phyloP scores from a whole-genome alignment of 345 rosid species.

The Excoecaria cochinchinensis region DNA sequence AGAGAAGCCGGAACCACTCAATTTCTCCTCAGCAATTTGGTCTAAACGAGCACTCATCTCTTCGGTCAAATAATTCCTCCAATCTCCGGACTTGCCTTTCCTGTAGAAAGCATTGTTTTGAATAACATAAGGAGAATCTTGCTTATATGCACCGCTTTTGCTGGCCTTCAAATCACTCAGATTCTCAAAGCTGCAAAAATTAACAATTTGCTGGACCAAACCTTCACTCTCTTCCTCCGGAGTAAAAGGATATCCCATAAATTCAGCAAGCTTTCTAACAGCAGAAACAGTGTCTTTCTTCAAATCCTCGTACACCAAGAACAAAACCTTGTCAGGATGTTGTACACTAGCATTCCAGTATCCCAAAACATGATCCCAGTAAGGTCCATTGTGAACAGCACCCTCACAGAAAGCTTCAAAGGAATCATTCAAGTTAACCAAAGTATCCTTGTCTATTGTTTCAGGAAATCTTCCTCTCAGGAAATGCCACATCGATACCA shows the following conservation, averaged over 20 bases:
- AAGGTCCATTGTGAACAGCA: not conserved
- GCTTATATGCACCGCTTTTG: not conserved
- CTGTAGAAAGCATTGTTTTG: not conserved
- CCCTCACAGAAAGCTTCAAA: not conserved
- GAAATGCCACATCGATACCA: constrained; percentile 5
- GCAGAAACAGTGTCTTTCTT: not conserved
- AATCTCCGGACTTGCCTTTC: constrained; percentile 1
- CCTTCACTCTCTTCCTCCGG: not conserved
- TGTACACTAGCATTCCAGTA: not conserved
- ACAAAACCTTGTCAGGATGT: not conserved
- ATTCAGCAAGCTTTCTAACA: not conserved
- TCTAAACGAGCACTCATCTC: constrained; percentile 14
- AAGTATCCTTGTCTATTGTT: not conserved
- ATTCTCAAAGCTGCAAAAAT: constrained; percentile 6
- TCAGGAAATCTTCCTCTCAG: not conserved
- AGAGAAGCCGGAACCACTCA: constrained; percentile 5
- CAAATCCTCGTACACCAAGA: constrained; percentile 1
- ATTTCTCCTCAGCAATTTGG: not conserved
- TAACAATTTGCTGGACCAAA: not conserved
- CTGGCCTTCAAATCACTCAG: not conserved
- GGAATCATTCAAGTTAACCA: not conserved
- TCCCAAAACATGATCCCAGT: constrained; percentile 11
- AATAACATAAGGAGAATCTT: not conserved
- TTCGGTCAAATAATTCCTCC: not conserved
- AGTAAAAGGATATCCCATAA: not conserved